phyloP scores from a whole-genome alignment of 2,329 filamentous ascomycete genomes.

The Lanzia echinophila region DNA sequence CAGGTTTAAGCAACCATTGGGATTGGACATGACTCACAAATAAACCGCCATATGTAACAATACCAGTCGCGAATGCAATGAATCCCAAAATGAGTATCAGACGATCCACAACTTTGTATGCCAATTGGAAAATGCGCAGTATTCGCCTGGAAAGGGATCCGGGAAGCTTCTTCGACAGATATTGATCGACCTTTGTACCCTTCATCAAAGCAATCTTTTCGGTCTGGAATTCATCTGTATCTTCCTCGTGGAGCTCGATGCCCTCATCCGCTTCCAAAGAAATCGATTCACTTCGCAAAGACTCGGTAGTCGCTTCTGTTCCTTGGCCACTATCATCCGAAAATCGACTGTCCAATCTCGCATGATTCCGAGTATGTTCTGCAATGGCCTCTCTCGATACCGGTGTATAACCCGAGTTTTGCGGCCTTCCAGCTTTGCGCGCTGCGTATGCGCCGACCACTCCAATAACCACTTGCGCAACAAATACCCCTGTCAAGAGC shows the following conservation, averaged over 20 bases:
- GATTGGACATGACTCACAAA: slow-evolving; percentile 60
- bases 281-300: slow-evolving; percentile 56
- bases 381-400: slow-evolving; percentile 50
- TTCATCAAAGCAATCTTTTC: slow-evolving; percentile 35
- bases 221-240: slow-evolving; percentile 40
- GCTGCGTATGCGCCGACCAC: slow-evolving; percentile 24
- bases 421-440: slow-evolving; percentile 26
- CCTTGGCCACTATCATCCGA: slow-evolving; percentile 68
- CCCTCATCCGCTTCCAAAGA: slow-evolving; percentile 43
- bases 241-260: slow-evolving; percentile 32
- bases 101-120: slow-evolving; percentile 67
- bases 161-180: slow-evolving; percentile 48
- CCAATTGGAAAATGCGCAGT: slow-evolving; percentile 50
- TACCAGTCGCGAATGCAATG: slow-evolving; percentile 62
- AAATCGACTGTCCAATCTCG: slow-evolving; percentile 40
- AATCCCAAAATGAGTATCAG: slow-evolving; percentile 74
- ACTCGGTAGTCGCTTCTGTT: slow-evolving; percentile 62
- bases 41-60: slow-evolving; percentile 72
- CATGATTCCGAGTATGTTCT: slow-evolving; percentile 42
- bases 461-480: slow-evolving; percentile 59
- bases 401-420: slow-evolving; percentile 57
- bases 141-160: slow-evolving; percentile 48
- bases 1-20: not conserved
- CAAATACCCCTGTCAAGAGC: slow-evolving; percentile 67
- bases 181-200: slow-evolving; percentile 40